Evolutionary conservation across 129 eudicot species (phyloP).

Genomic region (Flaveria ramosissima): DNA sequence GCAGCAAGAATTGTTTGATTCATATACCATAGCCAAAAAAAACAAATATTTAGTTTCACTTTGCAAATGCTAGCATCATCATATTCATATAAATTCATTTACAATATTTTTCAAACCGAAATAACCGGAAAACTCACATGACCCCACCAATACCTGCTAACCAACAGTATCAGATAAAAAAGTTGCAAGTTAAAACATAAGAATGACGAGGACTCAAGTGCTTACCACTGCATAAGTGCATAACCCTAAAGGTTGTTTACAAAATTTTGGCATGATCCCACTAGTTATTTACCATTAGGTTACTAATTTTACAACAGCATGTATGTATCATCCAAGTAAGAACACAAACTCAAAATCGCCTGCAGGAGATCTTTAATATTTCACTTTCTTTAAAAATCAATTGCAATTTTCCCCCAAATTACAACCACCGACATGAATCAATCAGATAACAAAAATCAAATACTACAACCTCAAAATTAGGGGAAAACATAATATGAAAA

Average conservation of each 20-base stretch:
- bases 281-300: neutral
- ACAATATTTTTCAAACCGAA: neutral
- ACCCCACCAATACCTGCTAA: too few relatives aligned
- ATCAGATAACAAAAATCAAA: neutral
- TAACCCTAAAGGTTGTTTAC: neutral
- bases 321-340: neutral
- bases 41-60: neutral
- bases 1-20: neutral
- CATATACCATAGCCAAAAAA: neutral
- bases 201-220: too few relatives aligned
- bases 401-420: neutral
- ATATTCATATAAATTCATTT: neutral
- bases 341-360: neutral
- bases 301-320: neutral
- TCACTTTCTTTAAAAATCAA: neutral
- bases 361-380: too few relatives aligned
- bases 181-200: too few relatives aligned
- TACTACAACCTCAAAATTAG: neutral
- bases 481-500: neutral
- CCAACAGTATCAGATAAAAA: too few relatives aligned
- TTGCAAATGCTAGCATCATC: conserved; percentile 10
- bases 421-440: neutral
- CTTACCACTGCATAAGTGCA: too few relatives aligned
- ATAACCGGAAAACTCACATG: too few relatives aligned
- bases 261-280: neutral